Evolutionary conservation across 768 basidiomycete species (phyloP), one percentile per base, ranked within the genome.

Genomic region (Pleurotus cornucopiae): DNA sequence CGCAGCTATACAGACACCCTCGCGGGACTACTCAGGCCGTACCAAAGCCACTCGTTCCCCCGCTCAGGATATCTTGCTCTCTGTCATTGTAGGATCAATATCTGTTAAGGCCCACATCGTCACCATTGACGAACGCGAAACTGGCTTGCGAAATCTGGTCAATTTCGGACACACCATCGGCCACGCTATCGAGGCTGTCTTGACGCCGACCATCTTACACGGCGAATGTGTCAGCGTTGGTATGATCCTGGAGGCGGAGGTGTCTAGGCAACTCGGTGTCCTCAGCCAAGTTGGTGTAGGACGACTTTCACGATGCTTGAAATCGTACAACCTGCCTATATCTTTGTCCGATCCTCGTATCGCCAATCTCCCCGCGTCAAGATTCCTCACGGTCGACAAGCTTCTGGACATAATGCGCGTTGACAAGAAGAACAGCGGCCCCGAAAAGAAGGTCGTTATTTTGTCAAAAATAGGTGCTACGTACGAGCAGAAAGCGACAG

Each of bases 161-260:
- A 99, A 99, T 73, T 98, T 98, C 66, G 97, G 97, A 1, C 97
- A 99, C 71, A 94, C 90, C 43, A 95, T 99, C 64, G 97, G 97
- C 0, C 97, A 99, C 73, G 97, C 96, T 13, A 95, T 98, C 64
- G 97, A 99, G 73, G 97, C 94, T 6, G 84, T 98, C 39, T 75
- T 98, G 55, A 96, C 96, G 0, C 96, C 96, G 16, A 81, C 86
- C 13, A 89, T 98, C 59, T 83, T 99, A 9, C 97, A 99, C 63
- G 97, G 97, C 43, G 97, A 99, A 71, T 98, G 96, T 63, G 86
- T 99, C 64, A 85, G 88, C 56, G 81, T 98, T 23, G 97, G 97
- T 3, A 98, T 98, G 88, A 88, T 98, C 55, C 83, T 98, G 45
- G 97, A 99, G 69, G 96, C 90, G 13, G 96, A 99, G 70, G 80